Evolutionary conservation across 169 alveolate genomes (phyloP).

Genomic region (Babesia gibsoni): DNA sequence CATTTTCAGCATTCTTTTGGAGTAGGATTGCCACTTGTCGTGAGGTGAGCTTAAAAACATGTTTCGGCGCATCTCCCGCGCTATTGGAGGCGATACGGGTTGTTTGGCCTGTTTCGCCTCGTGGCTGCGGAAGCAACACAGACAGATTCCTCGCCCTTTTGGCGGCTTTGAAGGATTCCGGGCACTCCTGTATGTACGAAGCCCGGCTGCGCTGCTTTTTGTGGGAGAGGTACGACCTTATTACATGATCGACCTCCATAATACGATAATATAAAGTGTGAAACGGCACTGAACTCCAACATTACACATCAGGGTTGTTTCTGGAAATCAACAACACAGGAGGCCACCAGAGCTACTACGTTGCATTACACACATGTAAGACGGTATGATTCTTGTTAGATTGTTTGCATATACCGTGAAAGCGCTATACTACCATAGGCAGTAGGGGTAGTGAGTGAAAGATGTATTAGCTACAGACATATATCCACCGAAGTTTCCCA

Average conservation of each 20-base stretch:
- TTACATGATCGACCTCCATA: conserved; percentile 10
- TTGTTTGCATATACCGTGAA: no score
- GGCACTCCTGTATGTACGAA: neutral
- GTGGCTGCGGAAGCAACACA: neutral
- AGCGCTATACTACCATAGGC: no score
- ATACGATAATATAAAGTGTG: neutral
- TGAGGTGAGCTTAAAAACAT: neutral
- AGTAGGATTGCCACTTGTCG: neutral
- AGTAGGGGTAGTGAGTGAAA: no score
- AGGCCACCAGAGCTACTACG: no score
- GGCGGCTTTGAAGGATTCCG: neutral
- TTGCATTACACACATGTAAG: no score
- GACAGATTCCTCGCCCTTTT: neutral
- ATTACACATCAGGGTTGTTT: neutral
- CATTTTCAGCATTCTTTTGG: neutral
- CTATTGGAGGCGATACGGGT: neutral
- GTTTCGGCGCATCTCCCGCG: neutral
- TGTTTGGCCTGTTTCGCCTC: neutral
- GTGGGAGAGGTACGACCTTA: neutral
- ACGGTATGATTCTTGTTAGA: no score
- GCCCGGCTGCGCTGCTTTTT: neutral
- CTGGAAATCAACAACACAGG: neutral
- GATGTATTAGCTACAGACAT: no score
- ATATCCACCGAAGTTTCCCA: no score
- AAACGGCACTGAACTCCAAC: no score